Conservation (phyloP, 2,329 filamentous ascomycete genomes). For the Cyphellophora europaea region DNA sequence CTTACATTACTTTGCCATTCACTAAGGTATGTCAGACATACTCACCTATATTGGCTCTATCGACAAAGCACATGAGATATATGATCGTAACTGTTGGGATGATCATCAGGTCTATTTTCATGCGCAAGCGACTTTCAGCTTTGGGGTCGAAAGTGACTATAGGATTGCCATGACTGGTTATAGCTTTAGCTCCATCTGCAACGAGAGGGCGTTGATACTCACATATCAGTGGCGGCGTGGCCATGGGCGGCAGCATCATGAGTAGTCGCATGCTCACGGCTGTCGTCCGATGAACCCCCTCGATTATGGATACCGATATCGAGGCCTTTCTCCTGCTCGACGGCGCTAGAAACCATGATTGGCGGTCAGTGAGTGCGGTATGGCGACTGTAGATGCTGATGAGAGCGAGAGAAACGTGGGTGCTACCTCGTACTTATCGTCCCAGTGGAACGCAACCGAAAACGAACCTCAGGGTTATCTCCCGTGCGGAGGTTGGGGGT, state of each 20-base stretch:
- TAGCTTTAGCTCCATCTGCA: background rate
- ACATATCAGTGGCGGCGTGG: background rate
- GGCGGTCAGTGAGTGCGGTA: too few species aligned
- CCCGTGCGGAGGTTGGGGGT: too few species aligned
- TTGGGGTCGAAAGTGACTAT: conserved; percentile 21
- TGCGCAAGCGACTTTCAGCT: conserved; percentile 48
- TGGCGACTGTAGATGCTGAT: too few species aligned
- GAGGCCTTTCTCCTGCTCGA: background rate
- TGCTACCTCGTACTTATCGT: too few species aligned
- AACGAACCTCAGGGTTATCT: too few species aligned
- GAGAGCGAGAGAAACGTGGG: too few species aligned
- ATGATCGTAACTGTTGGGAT: conserved; percentile 57
- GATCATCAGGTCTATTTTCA: conserved; percentile 57
- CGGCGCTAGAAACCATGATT: background rate
- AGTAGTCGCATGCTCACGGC: background rate
- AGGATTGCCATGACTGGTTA: background rate
- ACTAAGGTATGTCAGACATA: background rate
- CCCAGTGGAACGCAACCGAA: too few species aligned
- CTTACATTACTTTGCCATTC: conserved; percentile 50
- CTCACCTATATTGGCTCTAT: conserved; percentile 57
- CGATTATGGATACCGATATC: background rate
- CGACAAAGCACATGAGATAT: conserved; percentile 63
- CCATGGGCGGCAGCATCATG: background rate
- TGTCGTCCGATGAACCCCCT: background rate
- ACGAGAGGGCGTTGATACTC: background rate